Evolutionary conservation across 768 basidiomycete genomes (phyloP).

Genomic region (Phlebiopsis flavidoalba): DNA sequence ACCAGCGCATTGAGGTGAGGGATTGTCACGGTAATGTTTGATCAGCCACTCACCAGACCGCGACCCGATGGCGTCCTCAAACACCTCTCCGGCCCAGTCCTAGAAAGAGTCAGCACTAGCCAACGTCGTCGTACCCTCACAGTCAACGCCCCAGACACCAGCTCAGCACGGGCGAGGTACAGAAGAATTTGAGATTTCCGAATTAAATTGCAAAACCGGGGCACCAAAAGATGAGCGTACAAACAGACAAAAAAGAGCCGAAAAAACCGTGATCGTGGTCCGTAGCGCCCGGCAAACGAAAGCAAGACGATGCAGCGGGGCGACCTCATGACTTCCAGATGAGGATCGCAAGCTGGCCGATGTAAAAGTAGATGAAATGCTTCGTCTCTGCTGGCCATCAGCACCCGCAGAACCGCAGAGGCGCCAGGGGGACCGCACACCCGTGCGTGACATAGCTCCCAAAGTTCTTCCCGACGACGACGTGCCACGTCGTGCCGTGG

Average conservation of each 20-base stretch:
- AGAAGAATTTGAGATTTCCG: not conserved
- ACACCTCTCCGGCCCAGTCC: too few species aligned
- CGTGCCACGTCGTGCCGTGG: constrained; percentile 95
- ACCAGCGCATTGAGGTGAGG: too few species aligned
- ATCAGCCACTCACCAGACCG: too few species aligned
- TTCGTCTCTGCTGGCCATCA: constrained; percentile 69
- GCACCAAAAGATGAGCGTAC: not conserved
- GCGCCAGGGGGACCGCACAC: constrained; percentile 39
- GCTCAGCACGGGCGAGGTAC: not conserved
- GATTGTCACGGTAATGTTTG: too few species aligned
- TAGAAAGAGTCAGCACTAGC: not conserved
- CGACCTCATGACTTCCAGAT: constrained; percentile 82
- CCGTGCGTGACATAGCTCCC: constrained; percentile 97
- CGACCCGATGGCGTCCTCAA: too few species aligned
- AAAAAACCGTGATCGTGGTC: not conserved
- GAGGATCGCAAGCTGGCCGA: constrained; percentile 88
- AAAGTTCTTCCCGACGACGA: constrained; percentile 98
- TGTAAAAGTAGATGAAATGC: constrained; percentile 98
- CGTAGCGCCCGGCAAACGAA: not conserved
- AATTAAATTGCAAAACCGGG: not conserved
- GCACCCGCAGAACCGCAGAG: not conserved
- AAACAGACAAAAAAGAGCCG: not conserved
- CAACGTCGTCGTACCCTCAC: not conserved
- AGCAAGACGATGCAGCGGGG: constrained; percentile 30
- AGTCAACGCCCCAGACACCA: not conserved